Evolutionary conservation across 208 protist genomes (phyloP).

Genomic region (Trypanosoma melophagium): DNA sequence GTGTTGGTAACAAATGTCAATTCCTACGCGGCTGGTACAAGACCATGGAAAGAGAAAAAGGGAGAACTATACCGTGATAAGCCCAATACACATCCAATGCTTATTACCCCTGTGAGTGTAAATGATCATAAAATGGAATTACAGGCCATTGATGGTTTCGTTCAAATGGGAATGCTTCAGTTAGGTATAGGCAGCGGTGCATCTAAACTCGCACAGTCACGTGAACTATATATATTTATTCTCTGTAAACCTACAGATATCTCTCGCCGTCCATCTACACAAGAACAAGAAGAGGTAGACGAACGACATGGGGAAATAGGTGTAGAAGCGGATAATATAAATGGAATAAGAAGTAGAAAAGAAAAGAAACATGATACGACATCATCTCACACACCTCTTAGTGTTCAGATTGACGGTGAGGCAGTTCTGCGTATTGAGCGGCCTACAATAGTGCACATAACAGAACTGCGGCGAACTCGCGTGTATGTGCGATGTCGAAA

Average conservation of each 20-base stretch:
- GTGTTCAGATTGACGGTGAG: constrained; percentile 82
- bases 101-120: constrained; percentile 49
- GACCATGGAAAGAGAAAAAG: constrained; percentile 48
- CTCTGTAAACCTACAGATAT: constrained; percentile 75
- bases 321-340: too few relatives aligned
- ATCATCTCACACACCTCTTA: constrained; percentile 35
- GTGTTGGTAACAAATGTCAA: constrained; percentile 80
- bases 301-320: too few relatives aligned
- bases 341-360: constrained; percentile 26
- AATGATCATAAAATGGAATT: constrained; percentile 82
- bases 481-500: constrained; percentile 70
- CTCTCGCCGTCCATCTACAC: too few relatives aligned
- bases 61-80: constrained; percentile 12
- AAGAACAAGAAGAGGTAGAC: too few relatives aligned
- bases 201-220: constrained; percentile 58
- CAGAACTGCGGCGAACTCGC: constrained; percentile 17
- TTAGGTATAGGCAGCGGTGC: constrained; percentile 43
- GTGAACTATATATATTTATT: constrained; percentile 76
- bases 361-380: constrained; percentile 30
- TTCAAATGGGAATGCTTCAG: constrained; percentile 64
- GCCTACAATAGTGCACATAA: constrained; percentile 62
- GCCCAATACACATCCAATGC: neutral
- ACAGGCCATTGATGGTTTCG: constrained; percentile 69
- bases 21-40: constrained; percentile 68
- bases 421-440: constrained; percentile 49